phyloP scores from a whole-genome alignment of 306 rosid species.

The Trifolium repens region DNA sequence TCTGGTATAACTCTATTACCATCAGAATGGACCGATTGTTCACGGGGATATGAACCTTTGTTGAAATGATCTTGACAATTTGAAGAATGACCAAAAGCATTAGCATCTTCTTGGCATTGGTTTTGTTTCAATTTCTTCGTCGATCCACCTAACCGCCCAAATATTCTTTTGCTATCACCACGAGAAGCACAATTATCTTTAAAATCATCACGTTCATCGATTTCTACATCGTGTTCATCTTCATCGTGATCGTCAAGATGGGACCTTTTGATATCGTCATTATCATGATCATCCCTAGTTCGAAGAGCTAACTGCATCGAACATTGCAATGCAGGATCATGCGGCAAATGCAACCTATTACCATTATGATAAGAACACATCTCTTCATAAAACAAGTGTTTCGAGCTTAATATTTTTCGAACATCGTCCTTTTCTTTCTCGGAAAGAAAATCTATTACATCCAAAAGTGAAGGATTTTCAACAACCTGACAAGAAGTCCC shows the following conservation, averaged over 20 bases:
- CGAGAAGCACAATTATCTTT: conserved; percentile 64
- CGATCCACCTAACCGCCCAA: conserved; percentile 55
- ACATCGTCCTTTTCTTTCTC: conserved; percentile 93
- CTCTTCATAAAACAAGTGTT: conserved; percentile 91
- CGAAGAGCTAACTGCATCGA: conserved; percentile 82
- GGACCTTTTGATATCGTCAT: conserved; percentile 66
- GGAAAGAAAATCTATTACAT: conserved; percentile 59
- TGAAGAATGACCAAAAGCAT: conserved; percentile 49
- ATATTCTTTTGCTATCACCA: conserved; percentile 55
- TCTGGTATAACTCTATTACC: conserved; percentile 63
- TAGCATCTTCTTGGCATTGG: conserved; percentile 57
- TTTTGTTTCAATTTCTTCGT: conserved; percentile 66
- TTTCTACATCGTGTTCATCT: conserved; percentile 70
- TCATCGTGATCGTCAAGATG: conserved; percentile 71
- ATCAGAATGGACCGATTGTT: conserved; percentile 56
- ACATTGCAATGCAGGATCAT: conserved; percentile 82
- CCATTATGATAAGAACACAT: conserved; percentile 95
- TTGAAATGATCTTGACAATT: conserved; percentile 55
- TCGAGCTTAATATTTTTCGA: conserved; percentile 83
- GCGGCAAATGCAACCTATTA: conserved; percentile 87
- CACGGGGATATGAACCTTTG: conserved; percentile 54
- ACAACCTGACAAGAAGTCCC: conserved; percentile 95
- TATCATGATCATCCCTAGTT: conserved; percentile 74
- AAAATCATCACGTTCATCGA: conserved; percentile 64
- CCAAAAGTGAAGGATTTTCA: conserved; percentile 78